Evolutionary conservation across 345 rosid species (phyloP).

Genomic region (Eucalyptus erythrocorys): DNA sequence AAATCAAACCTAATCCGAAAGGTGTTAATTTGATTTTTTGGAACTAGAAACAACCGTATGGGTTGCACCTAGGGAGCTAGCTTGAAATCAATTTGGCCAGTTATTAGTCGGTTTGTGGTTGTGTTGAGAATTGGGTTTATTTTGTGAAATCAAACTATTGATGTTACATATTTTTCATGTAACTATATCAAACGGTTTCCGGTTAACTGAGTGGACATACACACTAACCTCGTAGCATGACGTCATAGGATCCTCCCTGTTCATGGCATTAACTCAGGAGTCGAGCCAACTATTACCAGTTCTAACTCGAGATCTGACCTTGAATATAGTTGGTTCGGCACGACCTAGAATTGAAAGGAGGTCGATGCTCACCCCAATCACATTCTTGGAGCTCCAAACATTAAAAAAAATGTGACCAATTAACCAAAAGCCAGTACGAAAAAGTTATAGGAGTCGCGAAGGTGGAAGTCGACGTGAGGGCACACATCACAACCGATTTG

Average conservation of each 20-base stretch:
- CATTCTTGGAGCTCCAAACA: not conserved
- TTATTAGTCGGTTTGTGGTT: not conserved
- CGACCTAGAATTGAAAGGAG: not conserved
- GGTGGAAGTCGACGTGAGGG: not conserved
- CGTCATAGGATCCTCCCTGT: not conserved
- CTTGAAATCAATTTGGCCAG: rapidly evolving
- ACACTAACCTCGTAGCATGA: not conserved
- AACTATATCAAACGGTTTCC: not conserved
- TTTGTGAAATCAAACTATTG: not conserved
- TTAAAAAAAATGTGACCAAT: not conserved
- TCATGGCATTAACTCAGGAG: not conserved
- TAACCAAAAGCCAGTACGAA: no score
- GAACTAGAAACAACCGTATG: not conserved
- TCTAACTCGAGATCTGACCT: not conserved
- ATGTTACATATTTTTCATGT: not conserved
- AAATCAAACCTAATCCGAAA: not conserved
- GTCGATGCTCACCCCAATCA: not conserved
- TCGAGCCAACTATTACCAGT: not conserved
- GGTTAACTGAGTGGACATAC: not conserved
- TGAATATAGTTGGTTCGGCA: not conserved
- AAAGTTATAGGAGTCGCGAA: no score
- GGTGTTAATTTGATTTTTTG: not conserved
- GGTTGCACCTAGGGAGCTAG: not conserved
- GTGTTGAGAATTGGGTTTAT: not conserved
- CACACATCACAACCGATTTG: not conserved